phyloP scores from a whole-genome alignment of 768 basidiomycete genomes.

The Agaricus blazei region DNA sequence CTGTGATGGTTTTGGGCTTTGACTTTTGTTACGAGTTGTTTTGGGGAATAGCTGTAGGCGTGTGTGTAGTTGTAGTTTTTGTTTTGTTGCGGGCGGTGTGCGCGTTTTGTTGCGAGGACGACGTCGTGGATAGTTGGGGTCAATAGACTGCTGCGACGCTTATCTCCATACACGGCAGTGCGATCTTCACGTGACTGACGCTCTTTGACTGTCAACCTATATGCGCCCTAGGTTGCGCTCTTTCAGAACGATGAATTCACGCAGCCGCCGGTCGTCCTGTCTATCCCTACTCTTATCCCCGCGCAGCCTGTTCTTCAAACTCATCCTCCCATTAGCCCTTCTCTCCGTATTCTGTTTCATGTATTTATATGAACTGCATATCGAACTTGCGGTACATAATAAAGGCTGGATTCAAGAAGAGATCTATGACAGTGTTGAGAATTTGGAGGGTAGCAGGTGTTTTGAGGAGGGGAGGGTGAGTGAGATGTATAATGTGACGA shows the following conservation, averaged over 20 bases:
- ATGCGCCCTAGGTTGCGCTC: too few species aligned
- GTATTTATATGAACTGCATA: constrained; percentile 73
- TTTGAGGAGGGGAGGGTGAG: constrained; percentile 61
- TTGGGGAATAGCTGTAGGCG: background rate
- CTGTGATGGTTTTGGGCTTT: background rate
- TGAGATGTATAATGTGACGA: constrained; percentile 61
- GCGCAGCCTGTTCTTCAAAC: constrained; percentile 31
- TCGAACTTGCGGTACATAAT: constrained; percentile 79
- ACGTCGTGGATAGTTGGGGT: background rate
- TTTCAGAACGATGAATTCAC: too few species aligned
- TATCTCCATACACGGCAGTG: background rate
- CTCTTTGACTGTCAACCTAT: too few species aligned
- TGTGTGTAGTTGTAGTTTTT: background rate
- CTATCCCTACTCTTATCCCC: constrained; percentile 1
- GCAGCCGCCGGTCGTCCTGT: background rate
- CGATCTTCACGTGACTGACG: too few species aligned
- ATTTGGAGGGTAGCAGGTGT: constrained; percentile 53
- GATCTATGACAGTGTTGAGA: constrained; percentile 55
- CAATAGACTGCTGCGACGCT: constrained; percentile 1
- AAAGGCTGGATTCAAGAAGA: constrained; percentile 71
- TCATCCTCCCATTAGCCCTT: constrained; percentile 31
- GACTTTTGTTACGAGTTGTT: background rate
- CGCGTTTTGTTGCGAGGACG: background rate
- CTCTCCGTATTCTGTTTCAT: constrained; percentile 42
- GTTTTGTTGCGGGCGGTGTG: background rate